Conservation (phyloP, 495 filamentous ascomycete species). For the Penicillium subrubescens region DNA sequence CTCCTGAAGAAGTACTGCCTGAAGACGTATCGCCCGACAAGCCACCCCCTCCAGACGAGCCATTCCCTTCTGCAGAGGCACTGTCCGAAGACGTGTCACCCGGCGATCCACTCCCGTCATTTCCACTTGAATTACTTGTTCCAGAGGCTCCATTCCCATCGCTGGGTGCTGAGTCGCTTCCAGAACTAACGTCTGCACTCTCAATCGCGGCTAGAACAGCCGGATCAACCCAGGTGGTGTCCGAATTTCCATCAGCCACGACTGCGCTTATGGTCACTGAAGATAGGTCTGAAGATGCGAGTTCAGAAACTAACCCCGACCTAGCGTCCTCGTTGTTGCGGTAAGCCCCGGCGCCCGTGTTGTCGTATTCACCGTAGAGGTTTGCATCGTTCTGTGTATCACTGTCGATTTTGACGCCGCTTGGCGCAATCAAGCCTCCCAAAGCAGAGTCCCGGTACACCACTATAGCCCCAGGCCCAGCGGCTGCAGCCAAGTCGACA, state of each 20-base stretch:
- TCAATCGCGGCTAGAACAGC: slow-evolving; percentile 6
- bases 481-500: slow-evolving; percentile 6
- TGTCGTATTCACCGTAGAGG: slow-evolving; percentile 15
- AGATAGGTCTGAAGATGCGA: background rate
- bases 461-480: slow-evolving; percentile 10
- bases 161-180: background rate
- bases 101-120: too few relatives aligned
- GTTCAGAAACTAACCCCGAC: slow-evolving; percentile 1
- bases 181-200: slow-evolving; percentile 9
- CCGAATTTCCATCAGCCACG: slow-evolving; percentile 3
- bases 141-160: background rate
- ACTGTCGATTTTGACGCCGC: slow-evolving; percentile 12
- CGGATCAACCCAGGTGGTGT: slow-evolving; percentile 15
- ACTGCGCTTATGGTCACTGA: slow-evolving; percentile 1
- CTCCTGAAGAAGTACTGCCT: too few relatives aligned
- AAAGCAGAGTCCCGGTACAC: slow-evolving; percentile 8
- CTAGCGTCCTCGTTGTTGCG: slow-evolving; percentile 10
- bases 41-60: too few relatives aligned
- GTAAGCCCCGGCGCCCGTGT: slow-evolving; percentile 11
- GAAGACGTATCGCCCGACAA: too few relatives aligned
- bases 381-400: slow-evolving; percentile 10
- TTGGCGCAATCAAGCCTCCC: slow-evolving; percentile 3
- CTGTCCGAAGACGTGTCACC: too few relatives aligned
- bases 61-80: too few relatives aligned
- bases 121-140: background rate